Conservation (phyloP, 2,329 filamentous ascomycete genomes). For the Fusarium robinianum region DNA sequence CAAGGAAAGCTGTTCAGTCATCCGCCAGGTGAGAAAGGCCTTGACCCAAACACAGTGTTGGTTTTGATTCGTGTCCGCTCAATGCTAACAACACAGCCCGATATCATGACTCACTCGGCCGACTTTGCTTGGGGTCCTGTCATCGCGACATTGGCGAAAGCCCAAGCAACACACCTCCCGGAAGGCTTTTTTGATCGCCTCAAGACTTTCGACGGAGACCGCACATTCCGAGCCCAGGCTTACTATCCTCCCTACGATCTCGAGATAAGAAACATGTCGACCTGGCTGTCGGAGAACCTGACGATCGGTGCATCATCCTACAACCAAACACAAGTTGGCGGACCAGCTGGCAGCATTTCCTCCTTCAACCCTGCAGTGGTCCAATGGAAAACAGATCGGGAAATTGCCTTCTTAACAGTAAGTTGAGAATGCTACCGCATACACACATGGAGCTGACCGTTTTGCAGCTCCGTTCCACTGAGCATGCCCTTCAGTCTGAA, state of each 20-base stretch:
- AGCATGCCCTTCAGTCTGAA: slow-evolving; percentile 21
- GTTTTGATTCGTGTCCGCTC: not conserved
- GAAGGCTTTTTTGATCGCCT: slow-evolving; percentile 47
- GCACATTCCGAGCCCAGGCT: slow-evolving; percentile 55
- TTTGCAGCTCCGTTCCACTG: slow-evolving; percentile 45
- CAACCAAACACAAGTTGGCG: slow-evolving; percentile 59
- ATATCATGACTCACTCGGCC: slow-evolving; percentile 61
- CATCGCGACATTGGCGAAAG: slow-evolving; percentile 58
- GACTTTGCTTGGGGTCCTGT: slow-evolving; percentile 64
- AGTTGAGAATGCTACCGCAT: slow-evolving; percentile 23
- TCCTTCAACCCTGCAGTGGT: slow-evolving; percentile 64
- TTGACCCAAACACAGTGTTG: no score
- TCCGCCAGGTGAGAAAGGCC: slow-evolving; percentile 41
- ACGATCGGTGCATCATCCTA: slow-evolving; percentile 65
- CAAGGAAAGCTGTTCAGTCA: slow-evolving; percentile 47
- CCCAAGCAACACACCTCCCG: slow-evolving; percentile 51
- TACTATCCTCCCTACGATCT: slow-evolving; percentile 64
- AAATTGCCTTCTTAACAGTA: slow-evolving; percentile 38
- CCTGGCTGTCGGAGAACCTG: slow-evolving; percentile 60
- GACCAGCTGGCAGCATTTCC: slow-evolving; percentile 53
- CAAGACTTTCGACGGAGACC: slow-evolving; percentile 55
- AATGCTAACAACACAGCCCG: slow-evolving; percentile 41
- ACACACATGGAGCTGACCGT: no score
- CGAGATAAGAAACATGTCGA: slow-evolving; percentile 60
- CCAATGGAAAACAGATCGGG: slow-evolving; percentile 57